Conservation (phyloP, 345 rosid genomes). For the Heritiera fomes region DNA sequence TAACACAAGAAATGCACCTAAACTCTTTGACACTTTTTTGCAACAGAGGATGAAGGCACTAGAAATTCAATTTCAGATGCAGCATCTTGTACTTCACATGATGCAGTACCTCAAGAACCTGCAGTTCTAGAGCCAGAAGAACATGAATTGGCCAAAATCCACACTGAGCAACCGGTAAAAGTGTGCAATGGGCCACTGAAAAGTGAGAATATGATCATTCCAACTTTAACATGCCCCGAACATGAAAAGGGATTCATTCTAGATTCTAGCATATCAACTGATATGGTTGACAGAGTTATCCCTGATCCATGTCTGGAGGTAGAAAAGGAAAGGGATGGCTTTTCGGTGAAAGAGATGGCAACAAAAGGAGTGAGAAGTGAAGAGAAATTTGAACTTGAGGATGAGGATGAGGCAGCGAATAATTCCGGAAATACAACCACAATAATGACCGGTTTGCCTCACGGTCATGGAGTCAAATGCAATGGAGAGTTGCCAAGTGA, state of each 20-base stretch:
- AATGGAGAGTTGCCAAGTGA: constrained; percentile 21
- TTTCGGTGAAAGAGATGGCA: constrained; percentile 3
- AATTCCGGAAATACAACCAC: background rate
- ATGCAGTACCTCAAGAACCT: constrained; percentile 23
- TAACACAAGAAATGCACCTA: background rate
- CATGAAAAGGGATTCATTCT: constrained; percentile 24
- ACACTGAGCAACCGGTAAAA: constrained; percentile 4
- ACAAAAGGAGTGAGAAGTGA: constrained; percentile 15
- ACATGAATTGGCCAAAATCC: constrained; percentile 10
- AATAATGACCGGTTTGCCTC: background rate
- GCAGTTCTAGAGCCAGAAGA: constrained; percentile 16
- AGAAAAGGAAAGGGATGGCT: background rate
- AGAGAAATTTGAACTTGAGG: constrained; percentile 20
- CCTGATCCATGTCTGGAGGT: too few relatives aligned
- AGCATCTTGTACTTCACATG: constrained; percentile 11
- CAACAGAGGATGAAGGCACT: constrained; percentile 27
- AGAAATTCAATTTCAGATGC: constrained; percentile 6
- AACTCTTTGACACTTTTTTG: background rate
- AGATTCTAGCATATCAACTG: background rate
- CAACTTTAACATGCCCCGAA: constrained; percentile 16
- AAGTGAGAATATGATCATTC: constrained; percentile 13
- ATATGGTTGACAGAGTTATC: too few relatives aligned
- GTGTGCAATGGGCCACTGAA: background rate
- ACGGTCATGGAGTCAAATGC: constrained; percentile 14
- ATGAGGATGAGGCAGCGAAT: constrained; percentile 16